phyloP scores from a whole-genome alignment of 1,284 basidiomycete species.

The Ustilago curta region DNA sequence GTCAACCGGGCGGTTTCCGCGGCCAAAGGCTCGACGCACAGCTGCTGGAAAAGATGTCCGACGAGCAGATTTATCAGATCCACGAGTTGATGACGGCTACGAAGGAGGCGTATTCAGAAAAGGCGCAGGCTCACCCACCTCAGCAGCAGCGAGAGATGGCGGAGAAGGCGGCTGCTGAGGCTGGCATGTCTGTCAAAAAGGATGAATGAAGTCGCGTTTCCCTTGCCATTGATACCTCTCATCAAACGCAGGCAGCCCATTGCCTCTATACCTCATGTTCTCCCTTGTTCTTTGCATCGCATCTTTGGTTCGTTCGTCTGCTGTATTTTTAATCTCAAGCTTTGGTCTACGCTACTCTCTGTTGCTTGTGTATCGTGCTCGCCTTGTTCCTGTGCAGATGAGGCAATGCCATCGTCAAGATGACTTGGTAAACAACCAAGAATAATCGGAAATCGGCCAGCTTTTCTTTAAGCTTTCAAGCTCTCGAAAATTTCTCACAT shows the following conservation, averaged over 20 bases:
- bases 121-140: constrained; percentile 49
- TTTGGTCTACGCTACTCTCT: too few species aligned
- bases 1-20: constrained; percentile 37
- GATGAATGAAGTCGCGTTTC: constrained; percentile 6
- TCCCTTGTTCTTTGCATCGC: constrained; percentile 3
- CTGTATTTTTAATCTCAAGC: constrained; percentile 36
- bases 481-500: background rate
- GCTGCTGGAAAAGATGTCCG: constrained; percentile 63
- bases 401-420: background rate
- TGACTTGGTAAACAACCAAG: background rate
- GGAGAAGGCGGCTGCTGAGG: constrained; percentile 42
- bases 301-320: constrained; percentile 10
- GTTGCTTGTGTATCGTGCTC: background rate
- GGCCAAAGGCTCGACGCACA: constrained; percentile 55
- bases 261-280: constrained; percentile 8
- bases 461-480: too few species aligned
- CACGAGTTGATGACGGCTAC: constrained; percentile 66
- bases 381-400: background rate
- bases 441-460: constrained; percentile 24
- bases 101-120: constrained; percentile 57
- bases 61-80: constrained; percentile 69
- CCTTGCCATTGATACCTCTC: background rate
- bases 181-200: constrained; percentile 48
- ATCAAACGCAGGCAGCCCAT: background rate
- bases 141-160: constrained; percentile 34